A percentile compares a stretch with the other conserved stretches of the same genome.
Evolutionary conservation across 768 basidiomycete species (phyloP).

Genomic region (Termitomyces sp.): DNA sequence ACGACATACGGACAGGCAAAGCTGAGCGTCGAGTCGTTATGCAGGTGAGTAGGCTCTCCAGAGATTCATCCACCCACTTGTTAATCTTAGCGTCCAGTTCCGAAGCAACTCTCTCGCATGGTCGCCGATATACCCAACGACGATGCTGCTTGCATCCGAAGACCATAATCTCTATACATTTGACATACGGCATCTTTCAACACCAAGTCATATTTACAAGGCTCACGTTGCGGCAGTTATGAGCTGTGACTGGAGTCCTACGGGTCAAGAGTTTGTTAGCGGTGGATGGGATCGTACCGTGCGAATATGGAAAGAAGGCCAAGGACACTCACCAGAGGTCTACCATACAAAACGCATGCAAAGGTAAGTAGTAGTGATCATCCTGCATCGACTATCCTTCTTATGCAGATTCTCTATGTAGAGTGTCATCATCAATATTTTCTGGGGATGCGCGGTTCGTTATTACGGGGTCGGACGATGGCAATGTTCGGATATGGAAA

Average conservation of each 20-base stretch:
- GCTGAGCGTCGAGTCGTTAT: slow-evolving; percentile 89
- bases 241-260: slow-evolving; percentile 97
- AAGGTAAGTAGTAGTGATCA: slow-evolving; percentile 43
- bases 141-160: slow-evolving; percentile 92
- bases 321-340: slow-evolving; percentile 78
- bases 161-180: slow-evolving; percentile 99
- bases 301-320: slow-evolving; percentile 87
- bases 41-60: slow-evolving; percentile 49
- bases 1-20: slow-evolving; percentile 95
- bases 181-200: slow-evolving; percentile 80
- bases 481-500: slow-evolving; percentile 95
- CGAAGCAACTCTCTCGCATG: slow-evolving; percentile 86
- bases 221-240: slow-evolving; percentile 96
- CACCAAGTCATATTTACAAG: slow-evolving; percentile 93
- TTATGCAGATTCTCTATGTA: slow-evolving; percentile 21
- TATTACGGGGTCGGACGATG: slow-evolving; percentile 89
- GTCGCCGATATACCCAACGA: slow-evolving; percentile 95
- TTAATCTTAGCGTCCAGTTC: slow-evolving; percentile 50
- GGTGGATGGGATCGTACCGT: slow-evolving; percentile 97
- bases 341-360: slow-evolving; percentile 99
- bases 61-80: not conserved
- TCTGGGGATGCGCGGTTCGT: slow-evolving; percentile 91
- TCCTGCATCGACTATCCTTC: not conserved
- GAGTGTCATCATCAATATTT: slow-evolving; percentile 86
- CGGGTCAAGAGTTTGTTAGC: slow-evolving; percentile 92